Evolutionary conservation across 2,329 filamentous ascomycete species (phyloP).

Genomic region (Penicillium italicum): DNA sequence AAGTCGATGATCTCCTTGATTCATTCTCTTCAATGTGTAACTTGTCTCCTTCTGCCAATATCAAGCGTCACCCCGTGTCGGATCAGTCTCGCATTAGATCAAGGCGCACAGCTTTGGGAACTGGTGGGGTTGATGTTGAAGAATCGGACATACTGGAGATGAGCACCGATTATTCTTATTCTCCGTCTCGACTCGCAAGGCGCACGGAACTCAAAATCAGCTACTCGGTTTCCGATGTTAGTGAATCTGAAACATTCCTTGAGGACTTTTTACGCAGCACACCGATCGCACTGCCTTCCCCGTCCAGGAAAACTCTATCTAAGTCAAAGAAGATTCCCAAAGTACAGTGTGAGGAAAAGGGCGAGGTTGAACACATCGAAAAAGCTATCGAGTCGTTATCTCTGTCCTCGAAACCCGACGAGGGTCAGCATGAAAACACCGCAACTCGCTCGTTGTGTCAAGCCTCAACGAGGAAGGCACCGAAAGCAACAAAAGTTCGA

Average conservation of each 20-base stretch:
- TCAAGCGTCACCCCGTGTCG: conserved; percentile 23
- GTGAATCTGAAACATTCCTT: not conserved
- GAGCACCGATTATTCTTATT: not conserved
- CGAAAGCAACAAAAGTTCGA: not conserved
- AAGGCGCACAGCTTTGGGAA: conserved; percentile 4
- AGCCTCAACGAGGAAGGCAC: not conserved
- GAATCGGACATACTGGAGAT: conserved; percentile 4
- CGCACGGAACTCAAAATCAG: conserved; percentile 20
- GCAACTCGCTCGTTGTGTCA: not conserved
- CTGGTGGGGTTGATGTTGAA: conserved; percentile 11
- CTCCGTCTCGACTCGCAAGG: conserved; percentile 1
- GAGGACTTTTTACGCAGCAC: not conserved
- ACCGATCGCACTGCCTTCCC: not conserved
- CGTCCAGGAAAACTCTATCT: not conserved
- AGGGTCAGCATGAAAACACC: not conserved
- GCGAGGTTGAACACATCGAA: conserved; percentile 18
- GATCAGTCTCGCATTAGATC: conserved; percentile 9
- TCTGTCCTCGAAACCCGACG: conserved; percentile 10
- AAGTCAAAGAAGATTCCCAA: not conserved
- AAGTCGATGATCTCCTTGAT: conserved; percentile 26
- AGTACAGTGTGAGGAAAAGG: not conserved
- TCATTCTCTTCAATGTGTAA: conserved; percentile 26
- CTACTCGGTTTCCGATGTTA: conserved; percentile 20
- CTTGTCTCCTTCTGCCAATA: conserved; percentile 13
- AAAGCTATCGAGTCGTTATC: conserved; percentile 19